Conservation (phyloP, 495 filamentous ascomycete genomes). For the Lasiosphaeris hirsuta region DNA sequence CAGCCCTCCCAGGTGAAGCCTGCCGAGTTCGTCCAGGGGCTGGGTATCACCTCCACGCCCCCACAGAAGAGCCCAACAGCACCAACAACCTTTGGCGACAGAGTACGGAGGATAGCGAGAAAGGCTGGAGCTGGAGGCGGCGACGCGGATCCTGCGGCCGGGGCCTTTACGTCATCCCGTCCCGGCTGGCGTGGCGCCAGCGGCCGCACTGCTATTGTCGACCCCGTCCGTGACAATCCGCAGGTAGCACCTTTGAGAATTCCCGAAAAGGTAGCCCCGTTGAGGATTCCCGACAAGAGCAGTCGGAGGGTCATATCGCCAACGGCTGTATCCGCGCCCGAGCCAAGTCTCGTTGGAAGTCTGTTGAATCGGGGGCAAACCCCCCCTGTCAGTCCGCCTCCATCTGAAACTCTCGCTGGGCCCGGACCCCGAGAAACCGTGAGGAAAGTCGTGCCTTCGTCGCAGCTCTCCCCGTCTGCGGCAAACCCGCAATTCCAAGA, state of each 20-base stretch:
- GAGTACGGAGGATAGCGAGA: conserved; percentile 43
- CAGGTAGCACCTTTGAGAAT: conserved; percentile 41
- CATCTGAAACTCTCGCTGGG: conserved; percentile 28
- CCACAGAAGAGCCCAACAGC: conserved; percentile 17
- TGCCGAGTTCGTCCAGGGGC: conserved; percentile 39
- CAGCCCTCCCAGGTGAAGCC: conserved; percentile 47
- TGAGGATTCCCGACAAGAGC: conserved; percentile 47
- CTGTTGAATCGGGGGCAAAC: conserved; percentile 26
- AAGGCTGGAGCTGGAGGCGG: conserved; percentile 26
- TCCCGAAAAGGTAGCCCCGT: conserved; percentile 42
- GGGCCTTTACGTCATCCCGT: conserved; percentile 33
- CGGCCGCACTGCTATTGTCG: conserved; percentile 46
- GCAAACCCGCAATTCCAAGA: conserved; percentile 16
- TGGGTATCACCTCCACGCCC: conserved; percentile 30
- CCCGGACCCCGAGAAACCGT: conserved; percentile 26
- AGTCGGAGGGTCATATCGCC: conserved; percentile 32
- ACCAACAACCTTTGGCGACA: conserved; percentile 40
- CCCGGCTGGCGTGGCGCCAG: conserved; percentile 54
- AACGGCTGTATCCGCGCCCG: conserved; percentile 13
- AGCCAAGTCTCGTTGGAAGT: conserved; percentile 13
- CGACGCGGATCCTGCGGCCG: conserved; percentile 30
- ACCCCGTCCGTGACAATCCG: conserved; percentile 44
- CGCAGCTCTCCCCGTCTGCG: conserved; percentile 24
- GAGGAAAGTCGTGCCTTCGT: conserved; percentile 21
- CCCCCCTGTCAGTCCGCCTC: conserved; percentile 34